Evolutionary conservation across 352 stramenopile species (phyloP).

Genomic region (Pythium aristosporum): DNA sequence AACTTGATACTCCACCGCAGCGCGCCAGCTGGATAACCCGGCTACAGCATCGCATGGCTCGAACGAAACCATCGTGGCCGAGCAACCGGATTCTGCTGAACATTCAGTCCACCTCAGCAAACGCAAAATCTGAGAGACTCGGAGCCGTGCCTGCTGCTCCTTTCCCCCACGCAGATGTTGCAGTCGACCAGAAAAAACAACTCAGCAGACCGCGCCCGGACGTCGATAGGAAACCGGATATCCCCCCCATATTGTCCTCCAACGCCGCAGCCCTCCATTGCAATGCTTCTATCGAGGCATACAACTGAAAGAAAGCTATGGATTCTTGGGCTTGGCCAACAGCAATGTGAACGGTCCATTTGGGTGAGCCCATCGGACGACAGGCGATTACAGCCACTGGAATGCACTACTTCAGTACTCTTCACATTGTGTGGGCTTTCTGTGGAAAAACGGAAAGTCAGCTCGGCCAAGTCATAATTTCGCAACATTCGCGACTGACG

Average conservation of each 20-base stretch:
- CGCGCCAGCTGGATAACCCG: conserved; percentile 10
- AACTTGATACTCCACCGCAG: conserved; percentile 18
- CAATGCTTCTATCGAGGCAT: no score
- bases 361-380: no score
- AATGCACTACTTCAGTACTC: no score
- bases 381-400: no score
- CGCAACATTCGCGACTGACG: conserved; percentile 19
- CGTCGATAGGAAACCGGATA: no score
- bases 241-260: no score
- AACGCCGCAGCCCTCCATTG: no score
- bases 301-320: no score
- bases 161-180: not conserved
- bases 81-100: conserved; percentile 21
- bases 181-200: conserved; percentile 1
- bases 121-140: not conserved
- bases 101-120: not conserved
- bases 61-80: conserved; percentile 14
- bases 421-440: no score
- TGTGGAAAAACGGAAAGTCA: not conserved
- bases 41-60: conserved; percentile 20
- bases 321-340: no score
- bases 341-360: no score
- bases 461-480: conserved; percentile 8
- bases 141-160: not conserved
- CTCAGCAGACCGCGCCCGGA: not conserved